phyloP scores from a whole-genome alignment of 2,329 filamentous ascomycete genomes.

The Diplocarpon rosae region DNA sequence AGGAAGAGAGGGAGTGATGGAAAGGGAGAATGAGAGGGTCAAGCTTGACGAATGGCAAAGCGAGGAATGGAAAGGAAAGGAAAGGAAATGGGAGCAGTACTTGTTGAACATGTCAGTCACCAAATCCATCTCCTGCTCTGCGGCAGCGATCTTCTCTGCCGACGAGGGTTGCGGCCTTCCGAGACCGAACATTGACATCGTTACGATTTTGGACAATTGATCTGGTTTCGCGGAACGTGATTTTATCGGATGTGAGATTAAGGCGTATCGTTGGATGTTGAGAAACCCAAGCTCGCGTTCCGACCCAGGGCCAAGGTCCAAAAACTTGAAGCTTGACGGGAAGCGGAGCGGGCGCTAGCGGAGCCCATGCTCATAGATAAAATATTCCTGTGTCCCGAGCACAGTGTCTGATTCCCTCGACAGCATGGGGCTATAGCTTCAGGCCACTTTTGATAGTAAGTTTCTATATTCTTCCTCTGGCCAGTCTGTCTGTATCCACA shows the following conservation, averaged over 20 bases:
- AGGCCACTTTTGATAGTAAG: slow-evolving; percentile 13
- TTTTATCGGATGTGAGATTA: not conserved
- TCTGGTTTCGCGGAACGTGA: not conserved
- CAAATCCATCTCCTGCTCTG: slow-evolving; percentile 96
- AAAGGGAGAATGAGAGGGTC: slow-evolving; percentile 2
- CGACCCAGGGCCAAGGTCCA: not conserved
- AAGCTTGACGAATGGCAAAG: not conserved
- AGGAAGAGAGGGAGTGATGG: not conserved
- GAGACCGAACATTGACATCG: slow-evolving; percentile 65
- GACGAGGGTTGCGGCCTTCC: slow-evolving; percentile 76
- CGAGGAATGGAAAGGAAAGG: not conserved
- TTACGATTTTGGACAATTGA: slow-evolving; percentile 21
- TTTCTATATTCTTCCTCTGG: not conserved
- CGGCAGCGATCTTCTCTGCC: slow-evolving; percentile 92
- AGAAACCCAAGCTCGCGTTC: no score
- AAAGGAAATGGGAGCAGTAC: slow-evolving; percentile 38
- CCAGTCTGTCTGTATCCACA: not conserved
- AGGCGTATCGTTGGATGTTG: no score
- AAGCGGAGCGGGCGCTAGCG: slow-evolving; percentile 16
- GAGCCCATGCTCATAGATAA: not conserved
- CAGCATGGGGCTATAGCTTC: slow-evolving; percentile 9
- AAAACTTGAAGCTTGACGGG: slow-evolving; percentile 16
- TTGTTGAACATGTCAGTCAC: slow-evolving; percentile 97
- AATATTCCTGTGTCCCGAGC: slow-evolving; percentile 10
- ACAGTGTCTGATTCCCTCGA: not conserved